Evolutionary conservation across 2,329 filamentous ascomycete genomes (phyloP), one percentile per base, ranked within the genome.

Genomic region (Sclerotinia glacialis): DNA sequence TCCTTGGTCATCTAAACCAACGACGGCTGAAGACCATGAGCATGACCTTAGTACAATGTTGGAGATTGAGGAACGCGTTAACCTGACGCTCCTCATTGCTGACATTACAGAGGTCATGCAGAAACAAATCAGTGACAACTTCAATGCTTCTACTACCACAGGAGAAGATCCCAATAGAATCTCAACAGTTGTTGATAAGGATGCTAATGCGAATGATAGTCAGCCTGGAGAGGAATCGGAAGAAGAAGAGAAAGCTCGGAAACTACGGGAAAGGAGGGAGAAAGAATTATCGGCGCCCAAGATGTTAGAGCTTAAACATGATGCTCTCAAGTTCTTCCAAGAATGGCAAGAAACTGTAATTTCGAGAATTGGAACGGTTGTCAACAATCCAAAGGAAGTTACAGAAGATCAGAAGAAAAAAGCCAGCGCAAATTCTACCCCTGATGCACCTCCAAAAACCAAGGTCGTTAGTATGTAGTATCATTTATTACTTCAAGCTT

Each of bases 301-400:
- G 64, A 82, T 89, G 69, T 79, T 83, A 67, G 88, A 91, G 72
- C 78, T 93, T 72, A 93, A 88, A 79, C 86, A 85, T 69, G 87
- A 89, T 64, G 84, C 88, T 1, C 76, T 96, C 6, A 79, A 83
- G 8, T 87, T 89, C 75, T 96, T 94, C 75, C 87, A 90, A 67
- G 89, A 92, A 70, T 98, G 94, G 94, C 86, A 91, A 72, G 83
- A 86, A 7, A 81, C 82, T 16, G 85, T 97, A 12, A 80, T 91
- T 50, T 83, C 86, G 66, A 85, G 93, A 18, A 80, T 96, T 31
- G 85, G 87, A 23, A 89, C 95, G 70, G 82, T 86, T 46, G 83
- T 93, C 23, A 82, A 83, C 52, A 81, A 85, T 69, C 76, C 80
- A 40, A 82, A 79, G 63, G 82, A 84, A n/a, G 69, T 67, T 64